Base-by-base conservation (phyloP, 2,329 filamentous ascomycete genomes). In the Knufia fluminis region DNA sequence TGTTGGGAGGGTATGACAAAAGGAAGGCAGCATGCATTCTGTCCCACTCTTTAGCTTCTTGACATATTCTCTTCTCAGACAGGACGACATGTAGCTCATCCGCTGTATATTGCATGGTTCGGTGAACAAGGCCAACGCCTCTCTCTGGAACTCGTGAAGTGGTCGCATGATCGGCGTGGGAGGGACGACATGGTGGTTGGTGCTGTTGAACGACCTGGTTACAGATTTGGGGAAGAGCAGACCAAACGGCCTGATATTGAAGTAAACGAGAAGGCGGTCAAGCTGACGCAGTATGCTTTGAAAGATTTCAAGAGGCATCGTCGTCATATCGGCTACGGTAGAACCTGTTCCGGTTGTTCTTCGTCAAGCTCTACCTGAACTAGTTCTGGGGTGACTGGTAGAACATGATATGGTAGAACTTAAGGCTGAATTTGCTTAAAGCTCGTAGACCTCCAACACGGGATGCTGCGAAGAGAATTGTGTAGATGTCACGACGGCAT, bases 21-120 rank as follows among this genome's bases (percentile, higher is more conserved):
- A 82, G 3, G 80, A 83, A 2, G 80, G 80, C 48, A 83, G 67
- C 80, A 83, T 83, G 64, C 75, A 80, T 51, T 77, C 74, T 20
- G 76, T 71, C 61, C 75, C 79, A 36, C 70, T 66, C 56, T 75
- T 70, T 24, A 82, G 66, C 56, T 74, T 75, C 45, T 73, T 68
- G 46, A 67, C 66, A 57, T 80, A 79, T 57, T 82, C 76, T 20
- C 67, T 64, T 23, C 66, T 67, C 33, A 72, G 68, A 55, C 66
- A 64, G 38, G 66, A 62, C 3, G 70, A 71, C 69, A 73, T 72
- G 46, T 59, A 57, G 39, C 66, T 46, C 67, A 72, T 59, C 40
- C 53, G 52, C 9, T 53, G 52, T 26, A 58, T 54, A 33, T 54
- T 65, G 63, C 57, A 66, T 58, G 44, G 62, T 56, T 45, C 60